Evolutionary conservation across 345 rosid genomes (phyloP).

Genomic region (Eucalyptus cloeziana): DNA sequence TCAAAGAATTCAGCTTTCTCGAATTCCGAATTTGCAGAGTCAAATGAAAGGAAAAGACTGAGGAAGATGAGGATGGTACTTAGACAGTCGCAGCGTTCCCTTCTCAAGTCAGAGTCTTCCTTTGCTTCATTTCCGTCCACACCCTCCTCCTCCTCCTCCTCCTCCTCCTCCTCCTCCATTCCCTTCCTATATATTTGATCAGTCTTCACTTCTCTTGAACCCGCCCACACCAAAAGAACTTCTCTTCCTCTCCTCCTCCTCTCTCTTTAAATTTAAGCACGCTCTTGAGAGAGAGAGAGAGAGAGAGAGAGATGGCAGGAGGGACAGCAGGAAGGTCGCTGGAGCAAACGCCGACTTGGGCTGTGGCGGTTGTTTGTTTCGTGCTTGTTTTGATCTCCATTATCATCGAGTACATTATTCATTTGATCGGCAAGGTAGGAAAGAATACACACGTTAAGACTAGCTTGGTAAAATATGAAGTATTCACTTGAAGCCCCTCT

Average conservation of each 20-base stretch:
- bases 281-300: not conserved
- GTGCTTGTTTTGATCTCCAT: conserved; percentile 19
- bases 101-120: not conserved
- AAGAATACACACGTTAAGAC: not conserved
- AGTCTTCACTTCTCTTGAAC: not conserved
- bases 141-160: not conserved
- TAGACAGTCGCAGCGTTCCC: not conserved
- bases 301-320: not conserved
- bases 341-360: conserved; percentile 33
- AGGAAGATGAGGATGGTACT: not conserved
- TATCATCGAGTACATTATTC: conserved; percentile 16
- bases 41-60: not conserved
- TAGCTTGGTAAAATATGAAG: not conserved
- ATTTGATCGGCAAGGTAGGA: conserved; percentile 13
- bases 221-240: not conserved
- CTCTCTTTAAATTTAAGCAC: not conserved
- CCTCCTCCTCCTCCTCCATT: not conserved
- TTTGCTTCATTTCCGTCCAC: not conserved
- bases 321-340: not conserved
- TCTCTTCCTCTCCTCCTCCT: not conserved
- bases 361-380: conserved; percentile 30
- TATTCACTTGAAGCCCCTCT: not conserved
- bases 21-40: not conserved
- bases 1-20: not conserved
- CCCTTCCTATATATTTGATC: not conserved